These are phyloP conservation scores for Ambrosiella cleistominuta DNA, from an alignment of 2,329 filamentous ascomycete species.

Conservation along the genomic window DNA sequence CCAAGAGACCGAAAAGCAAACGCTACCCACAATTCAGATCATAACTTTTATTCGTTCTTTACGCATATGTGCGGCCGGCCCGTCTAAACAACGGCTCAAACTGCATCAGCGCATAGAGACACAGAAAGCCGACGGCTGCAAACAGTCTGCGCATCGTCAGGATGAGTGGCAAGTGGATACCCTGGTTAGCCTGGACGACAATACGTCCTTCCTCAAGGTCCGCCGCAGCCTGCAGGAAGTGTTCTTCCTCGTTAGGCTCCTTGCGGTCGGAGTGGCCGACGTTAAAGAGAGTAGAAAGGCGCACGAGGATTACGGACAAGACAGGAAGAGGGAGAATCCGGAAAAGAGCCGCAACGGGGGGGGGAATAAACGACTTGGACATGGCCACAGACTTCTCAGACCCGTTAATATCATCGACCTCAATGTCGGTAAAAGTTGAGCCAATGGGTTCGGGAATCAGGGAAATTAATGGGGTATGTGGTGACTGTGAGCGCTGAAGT, in stretches of 20 bases:
- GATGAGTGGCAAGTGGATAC: conserved; percentile 2
- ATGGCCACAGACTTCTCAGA: background rate
- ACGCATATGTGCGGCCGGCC: conserved; percentile 11
- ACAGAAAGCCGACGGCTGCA: conserved; percentile 11
- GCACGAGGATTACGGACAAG: conserved; percentile 8
- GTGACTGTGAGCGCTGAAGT: background rate
- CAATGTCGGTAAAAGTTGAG: background rate
- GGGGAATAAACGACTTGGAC: conserved; percentile 5
- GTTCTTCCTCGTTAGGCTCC: conserved; percentile 2
- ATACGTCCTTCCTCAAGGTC: conserved; percentile 12
- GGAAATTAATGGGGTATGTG: conserved; percentile 2
- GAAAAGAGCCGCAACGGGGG: conserved; percentile 4
- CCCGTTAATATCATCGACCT: background rate
- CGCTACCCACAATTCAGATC: background rate
- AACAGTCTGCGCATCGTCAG: conserved; percentile 11
- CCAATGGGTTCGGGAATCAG: conserved; percentile 3
- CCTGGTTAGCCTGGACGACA: background rate
- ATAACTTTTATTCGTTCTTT: background rate
- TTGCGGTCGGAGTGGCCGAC: background rate
- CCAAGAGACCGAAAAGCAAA: background rate
- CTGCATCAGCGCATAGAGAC: conserved; percentile 12
- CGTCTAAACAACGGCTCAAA: conserved; percentile 13
- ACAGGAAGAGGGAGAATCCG: conserved; percentile 6
- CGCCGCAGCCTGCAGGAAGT: conserved; percentile 9
- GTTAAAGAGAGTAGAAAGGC: background rate